A percentile compares a stretch with the other conserved stretches of the same genome.
These are phyloP conservation scores for Helicocarpus griseus DNA, from an alignment of 2,329 filamentous ascomycete species.

Conservation along the genomic window DNA sequence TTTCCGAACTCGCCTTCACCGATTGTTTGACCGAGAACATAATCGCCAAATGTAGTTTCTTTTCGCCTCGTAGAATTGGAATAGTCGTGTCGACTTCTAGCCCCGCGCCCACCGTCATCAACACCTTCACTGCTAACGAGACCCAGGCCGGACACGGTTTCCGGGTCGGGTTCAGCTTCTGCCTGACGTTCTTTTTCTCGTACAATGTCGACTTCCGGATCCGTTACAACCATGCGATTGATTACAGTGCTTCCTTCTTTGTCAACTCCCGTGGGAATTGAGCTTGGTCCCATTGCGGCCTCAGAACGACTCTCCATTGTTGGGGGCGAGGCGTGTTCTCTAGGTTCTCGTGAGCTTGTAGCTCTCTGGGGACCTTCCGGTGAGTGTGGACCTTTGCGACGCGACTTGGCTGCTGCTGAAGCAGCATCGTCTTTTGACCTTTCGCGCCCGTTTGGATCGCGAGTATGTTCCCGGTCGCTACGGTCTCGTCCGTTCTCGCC, in stretches of 20 bases:
- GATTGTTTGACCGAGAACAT: constrained; percentile 88
- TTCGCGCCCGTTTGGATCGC: constrained; percentile 33
- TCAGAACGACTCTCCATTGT: constrained; percentile 24
- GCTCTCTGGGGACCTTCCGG: constrained; percentile 38
- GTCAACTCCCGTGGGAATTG: constrained; percentile 51
- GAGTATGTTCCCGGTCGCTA: constrained; percentile 24
- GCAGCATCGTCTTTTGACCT: constrained; percentile 31
- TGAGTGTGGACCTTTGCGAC: constrained; percentile 38
- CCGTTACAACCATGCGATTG: constrained; percentile 65
- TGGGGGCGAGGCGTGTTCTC: constrained; percentile 26
- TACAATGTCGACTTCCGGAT: constrained; percentile 62
- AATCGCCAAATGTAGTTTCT: constrained; percentile 85
- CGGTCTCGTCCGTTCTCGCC: constrained; percentile 26
- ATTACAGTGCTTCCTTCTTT: constrained; percentile 73
- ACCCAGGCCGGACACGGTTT: constrained; percentile 38
- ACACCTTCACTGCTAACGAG: constrained; percentile 42
- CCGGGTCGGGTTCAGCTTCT: constrained; percentile 43
- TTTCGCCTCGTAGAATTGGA: constrained; percentile 50
- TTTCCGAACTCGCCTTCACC: constrained; percentile 98
- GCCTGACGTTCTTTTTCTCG: constrained; percentile 61
- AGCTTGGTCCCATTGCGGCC: constrained; percentile 44
- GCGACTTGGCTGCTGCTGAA: constrained; percentile 31
- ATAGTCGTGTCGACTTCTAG: constrained; percentile 47
- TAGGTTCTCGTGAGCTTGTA: constrained; percentile 32
- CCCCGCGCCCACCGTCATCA: constrained; percentile 32